Percentiles rank a stretch among this genome's conserved stretches.
Evolutionary conservation across 2,329 filamentous ascomycete species (phyloP).

Genomic region (Aspergillus sp.): DNA sequence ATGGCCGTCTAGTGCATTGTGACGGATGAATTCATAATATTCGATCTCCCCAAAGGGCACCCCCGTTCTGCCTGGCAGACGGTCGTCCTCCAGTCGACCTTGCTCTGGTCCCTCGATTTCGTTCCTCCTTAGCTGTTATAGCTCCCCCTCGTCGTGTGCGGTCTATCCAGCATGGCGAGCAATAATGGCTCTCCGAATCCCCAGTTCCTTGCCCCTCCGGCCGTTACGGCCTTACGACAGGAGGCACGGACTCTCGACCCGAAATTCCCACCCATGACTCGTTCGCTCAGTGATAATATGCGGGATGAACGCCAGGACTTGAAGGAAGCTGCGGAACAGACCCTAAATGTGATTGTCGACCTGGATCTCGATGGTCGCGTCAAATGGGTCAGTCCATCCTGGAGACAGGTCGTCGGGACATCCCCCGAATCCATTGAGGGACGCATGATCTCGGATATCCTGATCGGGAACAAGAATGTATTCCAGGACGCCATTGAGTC

Average conservation of each 20-base stretch:
- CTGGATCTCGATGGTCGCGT: conserved; percentile 82
- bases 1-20: conserved; percentile 32
- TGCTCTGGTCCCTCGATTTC: conserved; percentile 16
- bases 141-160: conserved; percentile 5
- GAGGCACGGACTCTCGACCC: conserved; percentile 34
- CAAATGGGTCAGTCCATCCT: conserved; percentile 94
- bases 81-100: conserved; percentile 11
- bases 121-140: neutral
- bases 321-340: conserved; percentile 91
- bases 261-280: conserved; percentile 41
- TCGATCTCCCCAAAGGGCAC: conserved; percentile 25
- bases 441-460: conserved; percentile 67
- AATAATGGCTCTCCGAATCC: conserved; percentile 28
- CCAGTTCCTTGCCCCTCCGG: conserved; percentile 37
- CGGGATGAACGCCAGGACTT: conserved; percentile 88
- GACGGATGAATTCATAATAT: conserved; percentile 35
- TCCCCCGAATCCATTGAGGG: conserved; percentile 64
- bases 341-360: conserved; percentile 91
- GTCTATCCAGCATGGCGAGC: conserved; percentile 32
- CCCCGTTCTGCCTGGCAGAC: conserved; percentile 40
- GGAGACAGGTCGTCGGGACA: conserved; percentile 86
- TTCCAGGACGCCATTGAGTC: conserved; percentile 79
- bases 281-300: conserved; percentile 76
- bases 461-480: conserved; percentile 68
- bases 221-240: conserved; percentile 37